A percentile compares a stretch with the other conserved stretches of the same genome.
Conservation (phyloP, 2,329 filamentous ascomycete genomes). For the Tolypocladium tundrense region DNA sequence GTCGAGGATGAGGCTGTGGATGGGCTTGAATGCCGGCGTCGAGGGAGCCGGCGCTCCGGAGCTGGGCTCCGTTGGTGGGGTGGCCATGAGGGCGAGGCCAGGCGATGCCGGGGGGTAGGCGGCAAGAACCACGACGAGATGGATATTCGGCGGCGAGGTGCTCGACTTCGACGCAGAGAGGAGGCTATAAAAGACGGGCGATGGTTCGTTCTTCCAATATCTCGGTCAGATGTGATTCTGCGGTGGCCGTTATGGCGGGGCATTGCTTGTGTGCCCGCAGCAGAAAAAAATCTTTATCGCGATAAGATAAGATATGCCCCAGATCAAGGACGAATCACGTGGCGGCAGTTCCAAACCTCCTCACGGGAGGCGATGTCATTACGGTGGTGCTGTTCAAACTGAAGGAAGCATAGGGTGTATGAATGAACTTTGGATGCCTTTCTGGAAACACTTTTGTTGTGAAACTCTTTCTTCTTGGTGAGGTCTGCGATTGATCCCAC, state of each 20-base stretch:
- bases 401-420: no score
- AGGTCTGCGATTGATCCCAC: no score
- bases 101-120: not conserved
- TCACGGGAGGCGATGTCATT: not conserved
- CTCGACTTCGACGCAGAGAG: not conserved
- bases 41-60: slow-evolving; percentile 3
- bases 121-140: not conserved
- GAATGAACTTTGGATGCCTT: no score
- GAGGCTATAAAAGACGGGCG: not conserved
- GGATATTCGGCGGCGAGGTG: not conserved
- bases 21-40: slow-evolving; percentile 41
- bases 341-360: not conserved
- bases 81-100: not conserved
- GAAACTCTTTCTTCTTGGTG: no score
- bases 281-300: not conserved
- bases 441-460: no score
- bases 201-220: not conserved
- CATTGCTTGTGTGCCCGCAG: not conserved
- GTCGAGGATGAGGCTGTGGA: slow-evolving; percentile 80
- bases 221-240: not conserved
- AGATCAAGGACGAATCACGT: not conserved
- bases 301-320: not conserved
- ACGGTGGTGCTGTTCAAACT: no score
- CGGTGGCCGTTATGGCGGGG: not conserved
- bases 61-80: slow-evolving; percentile 2